Percentiles rank a stretch among this genome's conserved stretches.
These are phyloP conservation scores for Syzygium syzygioides DNA, from an alignment of 441 rosid species.

Conservation along the genomic window DNA sequence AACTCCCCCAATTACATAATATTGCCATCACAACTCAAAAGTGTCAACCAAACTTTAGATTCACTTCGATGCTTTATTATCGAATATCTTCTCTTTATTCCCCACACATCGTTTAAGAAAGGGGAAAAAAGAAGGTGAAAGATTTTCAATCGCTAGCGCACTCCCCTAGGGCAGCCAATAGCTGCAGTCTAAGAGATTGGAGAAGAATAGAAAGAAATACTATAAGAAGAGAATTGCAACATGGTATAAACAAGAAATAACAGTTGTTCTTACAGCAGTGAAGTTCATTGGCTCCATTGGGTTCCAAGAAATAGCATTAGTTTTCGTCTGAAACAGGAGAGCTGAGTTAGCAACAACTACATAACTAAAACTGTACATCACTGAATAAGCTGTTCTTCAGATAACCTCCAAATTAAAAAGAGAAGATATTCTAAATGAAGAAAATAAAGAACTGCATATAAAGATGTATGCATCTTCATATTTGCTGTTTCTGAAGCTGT, in stretches of 20 bases:
- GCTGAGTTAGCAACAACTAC: background rate
- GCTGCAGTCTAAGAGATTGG: constrained; percentile 9
- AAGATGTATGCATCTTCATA: background rate
- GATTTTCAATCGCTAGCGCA: background rate
- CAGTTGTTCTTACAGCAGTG: constrained; percentile 67
- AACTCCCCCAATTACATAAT: background rate
- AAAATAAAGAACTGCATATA: background rate
- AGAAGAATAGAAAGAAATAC: background rate
- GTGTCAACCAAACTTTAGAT: background rate
- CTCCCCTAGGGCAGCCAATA: background rate
- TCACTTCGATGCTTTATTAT: background rate
- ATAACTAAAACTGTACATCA: background rate
- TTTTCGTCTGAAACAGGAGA: constrained; percentile 61
- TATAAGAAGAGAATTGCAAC: background rate
- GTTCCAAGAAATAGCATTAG: constrained; percentile 92
- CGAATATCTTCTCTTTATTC: background rate
- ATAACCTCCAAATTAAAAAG: background rate
- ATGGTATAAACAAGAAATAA: background rate
- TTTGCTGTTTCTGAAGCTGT: background rate
- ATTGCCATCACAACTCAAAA: background rate
- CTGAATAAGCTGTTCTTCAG: background rate
- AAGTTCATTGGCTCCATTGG: constrained; percentile 99
- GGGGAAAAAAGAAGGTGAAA: background rate
- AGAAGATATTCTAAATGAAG: background rate
- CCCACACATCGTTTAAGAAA: background rate